Base-by-base conservation (phyloP, 208 protist genomes). In the Crithidia expoeki region DNA sequence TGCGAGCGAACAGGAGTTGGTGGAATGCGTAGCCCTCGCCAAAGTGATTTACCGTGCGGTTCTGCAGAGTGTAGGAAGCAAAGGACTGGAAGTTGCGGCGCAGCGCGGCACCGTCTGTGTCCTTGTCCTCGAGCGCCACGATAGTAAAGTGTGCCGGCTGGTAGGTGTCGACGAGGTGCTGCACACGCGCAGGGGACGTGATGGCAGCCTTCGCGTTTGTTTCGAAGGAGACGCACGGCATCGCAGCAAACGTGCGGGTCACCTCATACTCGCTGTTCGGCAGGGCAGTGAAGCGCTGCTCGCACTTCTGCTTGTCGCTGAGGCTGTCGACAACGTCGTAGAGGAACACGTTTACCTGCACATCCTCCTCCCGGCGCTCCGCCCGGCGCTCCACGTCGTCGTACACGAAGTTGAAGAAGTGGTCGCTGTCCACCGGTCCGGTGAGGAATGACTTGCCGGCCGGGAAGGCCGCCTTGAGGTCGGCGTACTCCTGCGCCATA, bases 341-440 rank as follows among this genome's bases (percentile, higher is more conserved):
- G 53, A 94, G 76, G 58, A 89, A 91, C 27, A 93, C 74, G 72
- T 94, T 94, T 50, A 96, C 60, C 76, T 94, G 88, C 50, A 83
- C 81, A 40, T 93, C 88, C 52, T 79, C 69, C 69, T 94, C 87
- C 51, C 50, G 70, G 10, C 59, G 61, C 25, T 23, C 68, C 0
- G 52, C 51, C 38, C 50, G 28, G 46, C 86, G 81, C 21, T 81
- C 44, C 40, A 94, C 76, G 62, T 67, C 74, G 66, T 96, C 92
- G 64, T 86, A 96, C 53, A 94, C 86, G 71, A 93, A 96, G 79
- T 90, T 80, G 68, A 94, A 94, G 73, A 81, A 94, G 72, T 96
- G 92, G 36, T 92, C 86, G 46, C 92, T 80, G 72, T 96, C 85
- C n/a, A 96, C 81, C 21, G 92, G 82, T 19, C 92, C 92, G 21